These are phyloP conservation scores for Monilinia fructigena DNA, from an alignment of 2,329 filamentous ascomycete genomes.

Conservation along the genomic window DNA sequence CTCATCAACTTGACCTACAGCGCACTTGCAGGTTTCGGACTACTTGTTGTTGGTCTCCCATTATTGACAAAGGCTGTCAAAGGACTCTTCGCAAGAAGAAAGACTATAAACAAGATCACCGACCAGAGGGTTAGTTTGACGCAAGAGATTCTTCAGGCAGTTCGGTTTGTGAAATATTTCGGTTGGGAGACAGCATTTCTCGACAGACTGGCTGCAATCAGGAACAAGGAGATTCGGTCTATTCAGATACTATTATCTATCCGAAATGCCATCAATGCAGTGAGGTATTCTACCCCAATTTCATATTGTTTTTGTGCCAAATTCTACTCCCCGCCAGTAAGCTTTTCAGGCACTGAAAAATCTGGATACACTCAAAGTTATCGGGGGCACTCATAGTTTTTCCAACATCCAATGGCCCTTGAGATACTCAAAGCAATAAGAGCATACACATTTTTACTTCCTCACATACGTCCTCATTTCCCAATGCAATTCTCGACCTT, in stretches of 20 bases:
- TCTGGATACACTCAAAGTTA: too few relatives aligned
- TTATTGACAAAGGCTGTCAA: conserved; percentile 75
- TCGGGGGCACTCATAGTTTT: too few relatives aligned
- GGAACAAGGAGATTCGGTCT: conserved; percentile 73
- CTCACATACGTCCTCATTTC: not conserved
- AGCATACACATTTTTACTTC: not conserved
- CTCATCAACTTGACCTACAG: conserved; percentile 87
- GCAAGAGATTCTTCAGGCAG: conserved; percentile 86
- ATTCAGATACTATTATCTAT: conserved; percentile 79
- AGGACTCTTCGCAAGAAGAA: conserved; percentile 71
- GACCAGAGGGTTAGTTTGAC: conserved; percentile 89
- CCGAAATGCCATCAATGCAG: conserved; percentile 59
- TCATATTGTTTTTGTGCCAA: not conserved
- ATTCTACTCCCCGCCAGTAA: not conserved
- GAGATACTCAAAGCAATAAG: too few relatives aligned
- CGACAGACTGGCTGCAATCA: conserved; percentile 69
- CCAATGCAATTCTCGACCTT: not conserved
- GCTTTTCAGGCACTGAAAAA: not conserved
- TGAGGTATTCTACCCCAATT: not conserved
- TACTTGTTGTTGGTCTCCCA: conserved; percentile 77
- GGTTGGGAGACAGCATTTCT: conserved; percentile 92
- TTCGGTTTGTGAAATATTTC: conserved; percentile 95
- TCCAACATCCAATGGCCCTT: too few relatives aligned
- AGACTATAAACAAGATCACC: conserved; percentile 86
- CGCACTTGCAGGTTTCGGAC: conserved; percentile 80